Evolutionary conservation across 805 yeast species (phyloP).

Genomic region (Teunomyces cretensis): DNA sequence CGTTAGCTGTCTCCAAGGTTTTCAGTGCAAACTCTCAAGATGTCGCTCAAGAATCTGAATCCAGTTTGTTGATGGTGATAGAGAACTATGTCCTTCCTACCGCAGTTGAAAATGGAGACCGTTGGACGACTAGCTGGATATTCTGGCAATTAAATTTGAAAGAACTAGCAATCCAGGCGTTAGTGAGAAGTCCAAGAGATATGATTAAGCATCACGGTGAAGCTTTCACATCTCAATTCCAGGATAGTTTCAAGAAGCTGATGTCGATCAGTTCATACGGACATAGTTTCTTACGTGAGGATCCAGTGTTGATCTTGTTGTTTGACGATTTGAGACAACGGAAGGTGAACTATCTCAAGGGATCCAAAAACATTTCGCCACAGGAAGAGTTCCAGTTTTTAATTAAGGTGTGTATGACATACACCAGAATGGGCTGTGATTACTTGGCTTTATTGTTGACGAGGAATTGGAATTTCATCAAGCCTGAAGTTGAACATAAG

Average conservation of each 20-base stretch:
- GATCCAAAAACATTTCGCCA: constrained; percentile 45
- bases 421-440: constrained; percentile 91
- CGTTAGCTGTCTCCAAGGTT: constrained; percentile 77
- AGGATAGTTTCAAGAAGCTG: constrained; percentile 10
- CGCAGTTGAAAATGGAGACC: constrained; percentile 62
- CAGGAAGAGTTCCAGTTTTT: constrained; percentile 61
- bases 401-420: constrained; percentile 61
- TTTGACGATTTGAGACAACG: constrained; percentile 61
- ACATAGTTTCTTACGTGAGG: constrained; percentile 60
- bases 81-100: constrained; percentile 50
- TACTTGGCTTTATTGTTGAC: constrained; percentile 63
- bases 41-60: constrained; percentile 14
- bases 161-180: constrained; percentile 56
- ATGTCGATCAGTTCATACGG: constrained; percentile 8
- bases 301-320: constrained; percentile 74
- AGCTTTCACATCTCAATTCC: constrained; percentile 22
- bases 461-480: constrained; percentile 63
- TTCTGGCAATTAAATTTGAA: constrained; percentile 57
- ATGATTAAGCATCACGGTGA: constrained; percentile 18
- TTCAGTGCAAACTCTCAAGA: constrained; percentile 36
- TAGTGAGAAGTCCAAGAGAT: constrained; percentile 54
- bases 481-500: constrained; percentile 8
- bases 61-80: constrained; percentile 43
- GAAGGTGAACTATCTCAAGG: constrained; percentile 48
- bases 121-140: constrained; percentile 83